Base-by-base conservation (phyloP, 495 filamentous ascomycete genomes). In the Coniosporium apollinis region DNA sequence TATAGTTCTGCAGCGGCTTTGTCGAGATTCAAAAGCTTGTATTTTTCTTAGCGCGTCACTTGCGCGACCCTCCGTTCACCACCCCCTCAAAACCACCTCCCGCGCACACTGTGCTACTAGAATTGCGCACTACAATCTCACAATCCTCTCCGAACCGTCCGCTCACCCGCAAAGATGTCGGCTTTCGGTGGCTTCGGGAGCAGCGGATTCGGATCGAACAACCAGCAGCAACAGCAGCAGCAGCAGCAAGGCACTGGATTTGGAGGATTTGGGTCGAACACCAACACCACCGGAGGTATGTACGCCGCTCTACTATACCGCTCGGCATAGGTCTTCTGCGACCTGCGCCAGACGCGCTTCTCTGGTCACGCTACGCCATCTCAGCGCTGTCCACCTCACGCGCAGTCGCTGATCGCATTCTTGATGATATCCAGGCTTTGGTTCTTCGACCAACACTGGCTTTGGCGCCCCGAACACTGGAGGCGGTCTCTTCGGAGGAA, bases 61-160 rank as follows among this genome's bases (percentile, higher is more conserved):
- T n/a, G n/a, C n/a, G n/a, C n/a, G n/a, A n/a, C n/a, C n/a, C n/a
- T n/a, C n/a, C n/a, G n/a, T n/a, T n/a, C n/a, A n/a, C n/a, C n/a
- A n/a, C n/a, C n/a, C n/a, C n/a, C n/a, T n/a, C n/a, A n/a, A n/a
- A n/a, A n/a, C n/a, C n/a, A 34, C 22, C 29, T 22, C 14, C 26
- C 24, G 33, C 4, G 21, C 33, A 35, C 11, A 7, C 16, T 37
- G 13, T 15, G 30, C 32, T 45, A 19, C n/a, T 28, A 24, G 11
- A 17, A 21, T n/a, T 11, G 19, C 10, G 36, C 22, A 39, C 5
- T 21, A 10, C 24, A 1, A 20, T 6, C 22, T 34, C 29, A 87
- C 82, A 38, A 82, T 84, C 64, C 91, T 82, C 43, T 75, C 79
- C 34, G 91, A 81, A 48, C 91, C 84, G 46, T 87, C 82, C 33